Evolutionary conservation across 495 filamentous ascomycete species (phyloP), one percentile per base, ranked within the genome.

Genomic region (Aspergillus asperescens): DNA sequence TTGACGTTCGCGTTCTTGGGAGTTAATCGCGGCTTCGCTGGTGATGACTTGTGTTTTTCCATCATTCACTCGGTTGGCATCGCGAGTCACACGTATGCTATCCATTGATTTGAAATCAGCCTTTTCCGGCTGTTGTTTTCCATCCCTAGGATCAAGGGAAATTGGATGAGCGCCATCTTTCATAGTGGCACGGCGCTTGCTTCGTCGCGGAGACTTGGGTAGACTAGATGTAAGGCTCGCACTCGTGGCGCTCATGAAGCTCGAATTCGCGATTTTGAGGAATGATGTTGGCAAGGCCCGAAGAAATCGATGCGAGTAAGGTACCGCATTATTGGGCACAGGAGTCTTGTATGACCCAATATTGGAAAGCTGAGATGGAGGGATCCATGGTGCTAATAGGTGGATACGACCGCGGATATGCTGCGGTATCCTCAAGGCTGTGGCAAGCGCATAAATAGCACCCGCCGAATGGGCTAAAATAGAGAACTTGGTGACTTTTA

Each of bases 401-500:
- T 99, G 93, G 20, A 99, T 92, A 27, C 89, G 87, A 22, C 94
- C 92, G 13, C 92, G 85, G 55, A 99, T 93, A 65, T 96, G 88
- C 58, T 96, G 90, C 13, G 94, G 92, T 77, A 99, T 93, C 38
- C 93, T 86, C 22, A 99, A 77, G 5, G 94, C 93, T 0, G 94
- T 97, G 16, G 93, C 94, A 22, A 99, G 82, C 22, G 93, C 94
- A 62, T 99, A 99, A 51, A 99, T 95, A 16, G 93, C 94, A 19
- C 93, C 93, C 8, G 93, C 93, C 8, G 90, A 96, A 65, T 99
- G 93, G n/a, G 94, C 93, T 5, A 99, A 78, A 27, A 99, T 89
- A 13, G 91, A 96, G 67, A 99, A 97, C 55, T 96, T 96, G 18
- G 84, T 93, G 54, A 99, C 93, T 60, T 89, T 90, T 44, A 97